Evolutionary conservation across 208 protist species (phyloP).

Genomic region (Crithidia acanthocephali): DNA sequence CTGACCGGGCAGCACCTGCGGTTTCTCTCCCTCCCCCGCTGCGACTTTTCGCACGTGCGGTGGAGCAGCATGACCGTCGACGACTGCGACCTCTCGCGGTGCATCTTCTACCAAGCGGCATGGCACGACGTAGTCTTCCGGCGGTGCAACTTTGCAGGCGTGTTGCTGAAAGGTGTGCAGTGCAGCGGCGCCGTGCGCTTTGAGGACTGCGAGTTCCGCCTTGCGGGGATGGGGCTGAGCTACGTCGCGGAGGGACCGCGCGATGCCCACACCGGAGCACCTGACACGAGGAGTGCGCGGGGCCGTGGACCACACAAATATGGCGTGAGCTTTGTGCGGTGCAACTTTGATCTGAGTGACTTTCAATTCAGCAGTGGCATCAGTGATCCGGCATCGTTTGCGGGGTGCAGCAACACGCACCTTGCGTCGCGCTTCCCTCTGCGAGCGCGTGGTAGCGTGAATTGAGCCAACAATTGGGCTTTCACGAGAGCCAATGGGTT

Average conservation of each 20-base stretch:
- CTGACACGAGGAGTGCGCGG: neutral
- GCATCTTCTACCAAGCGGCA: slow-evolving; percentile 53
- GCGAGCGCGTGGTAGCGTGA: slow-evolving; percentile 22
- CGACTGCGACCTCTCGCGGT: slow-evolving; percentile 60
- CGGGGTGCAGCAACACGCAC: slow-evolving; percentile 57
- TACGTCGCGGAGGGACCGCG: neutral
- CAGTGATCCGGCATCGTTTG: slow-evolving; percentile 34
- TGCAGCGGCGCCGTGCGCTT: slow-evolving; percentile 43
- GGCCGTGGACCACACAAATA: neutral
- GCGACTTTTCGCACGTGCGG: slow-evolving; percentile 60
- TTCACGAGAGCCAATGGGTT: no score
- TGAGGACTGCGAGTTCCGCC: slow-evolving; percentile 59
- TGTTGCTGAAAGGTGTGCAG: slow-evolving; percentile 46
- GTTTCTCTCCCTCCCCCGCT: slow-evolving; percentile 43
- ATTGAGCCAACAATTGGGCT: neutral
- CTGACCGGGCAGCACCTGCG: slow-evolving; percentile 38
- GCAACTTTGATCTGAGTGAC: slow-evolving; percentile 73
- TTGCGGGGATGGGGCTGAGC: slow-evolving; percentile 51
- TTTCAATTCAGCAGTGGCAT: slow-evolving; percentile 58
- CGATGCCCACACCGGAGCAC: neutral
- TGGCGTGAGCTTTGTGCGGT: slow-evolving; percentile 47
- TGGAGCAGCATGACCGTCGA: slow-evolving; percentile 44
- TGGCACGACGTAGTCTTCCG: slow-evolving; percentile 51
- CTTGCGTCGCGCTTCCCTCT: slow-evolving; percentile 54
- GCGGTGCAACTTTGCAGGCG: slow-evolving; percentile 63